Conservation (phyloP, 139 green algal species). For the Yamagishiella unicocca region DNA sequence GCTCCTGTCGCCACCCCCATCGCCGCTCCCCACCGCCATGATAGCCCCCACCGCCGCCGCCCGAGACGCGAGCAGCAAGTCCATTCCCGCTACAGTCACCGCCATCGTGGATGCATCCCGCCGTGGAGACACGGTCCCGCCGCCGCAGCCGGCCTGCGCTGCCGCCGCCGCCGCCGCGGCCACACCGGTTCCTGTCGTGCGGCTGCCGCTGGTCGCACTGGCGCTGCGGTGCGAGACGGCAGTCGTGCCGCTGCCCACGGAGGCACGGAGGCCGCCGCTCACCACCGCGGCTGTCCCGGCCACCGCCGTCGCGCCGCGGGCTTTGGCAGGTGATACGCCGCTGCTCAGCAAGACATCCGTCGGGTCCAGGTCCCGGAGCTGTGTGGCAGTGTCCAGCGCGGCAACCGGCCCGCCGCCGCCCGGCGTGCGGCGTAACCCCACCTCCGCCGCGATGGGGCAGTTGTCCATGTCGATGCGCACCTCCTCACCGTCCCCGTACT, state of each 20-base stretch:
- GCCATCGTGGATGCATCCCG: background rate
- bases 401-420: no score
- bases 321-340: no score
- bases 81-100: background rate
- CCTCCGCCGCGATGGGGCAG: constrained; percentile 13
- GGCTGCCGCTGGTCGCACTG: background rate
- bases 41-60: background rate
- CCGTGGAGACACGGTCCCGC: background rate
- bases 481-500: background rate
- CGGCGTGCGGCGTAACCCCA: background rate
- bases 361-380: no score
- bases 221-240: background rate
- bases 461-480: background rate
- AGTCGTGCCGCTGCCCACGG: background rate
- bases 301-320: background rate
- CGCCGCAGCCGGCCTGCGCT: background rate
- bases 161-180: background rate
- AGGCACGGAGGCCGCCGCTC: background rate
- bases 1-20: no score
- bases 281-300: no score
- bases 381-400: no score
- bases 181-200: background rate
- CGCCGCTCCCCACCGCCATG: no score
- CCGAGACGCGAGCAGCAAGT: background rate
- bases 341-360: no score